Conservation (phyloP, 2,329 filamentous ascomycete species). For the Sphaerulina populicola region DNA sequence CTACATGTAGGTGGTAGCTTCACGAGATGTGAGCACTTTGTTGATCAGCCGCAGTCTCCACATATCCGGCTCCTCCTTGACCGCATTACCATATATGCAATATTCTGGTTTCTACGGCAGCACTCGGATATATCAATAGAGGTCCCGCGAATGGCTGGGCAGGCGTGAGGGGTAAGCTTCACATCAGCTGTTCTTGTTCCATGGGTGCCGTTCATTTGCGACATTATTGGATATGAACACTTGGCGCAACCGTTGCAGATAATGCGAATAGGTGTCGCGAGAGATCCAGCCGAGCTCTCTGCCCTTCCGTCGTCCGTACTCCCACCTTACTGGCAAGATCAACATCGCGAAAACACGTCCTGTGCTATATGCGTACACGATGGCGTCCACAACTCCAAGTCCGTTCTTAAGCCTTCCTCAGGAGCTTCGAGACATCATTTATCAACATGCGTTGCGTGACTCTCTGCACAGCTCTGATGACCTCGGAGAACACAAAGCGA, state of each 20-base stretch:
- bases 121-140: neutral
- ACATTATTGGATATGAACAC: neutral
- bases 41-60: too few species aligned
- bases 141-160: neutral
- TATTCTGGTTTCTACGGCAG: neutral
- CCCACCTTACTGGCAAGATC: neutral
- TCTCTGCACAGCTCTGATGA: neutral
- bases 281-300: neutral
- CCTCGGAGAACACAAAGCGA: neutral
- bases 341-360: neutral
- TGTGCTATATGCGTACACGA: neutral
- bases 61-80: too few species aligned
- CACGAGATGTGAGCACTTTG: too few species aligned
- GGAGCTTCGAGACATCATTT: conserved; percentile 9
- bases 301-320: neutral
- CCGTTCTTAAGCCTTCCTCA: conserved; percentile 5
- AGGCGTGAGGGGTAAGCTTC: neutral
- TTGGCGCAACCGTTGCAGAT: neutral
- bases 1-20: too few species aligned
- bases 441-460: neutral
- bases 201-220: neutral
- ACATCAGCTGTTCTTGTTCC: neutral
- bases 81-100: neutral
- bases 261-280: neutral
- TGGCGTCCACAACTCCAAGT: neutral